Base-by-base conservation (phyloP, 2,329 filamentous ascomycete genomes). In the Ceratocystis papillata region DNA sequence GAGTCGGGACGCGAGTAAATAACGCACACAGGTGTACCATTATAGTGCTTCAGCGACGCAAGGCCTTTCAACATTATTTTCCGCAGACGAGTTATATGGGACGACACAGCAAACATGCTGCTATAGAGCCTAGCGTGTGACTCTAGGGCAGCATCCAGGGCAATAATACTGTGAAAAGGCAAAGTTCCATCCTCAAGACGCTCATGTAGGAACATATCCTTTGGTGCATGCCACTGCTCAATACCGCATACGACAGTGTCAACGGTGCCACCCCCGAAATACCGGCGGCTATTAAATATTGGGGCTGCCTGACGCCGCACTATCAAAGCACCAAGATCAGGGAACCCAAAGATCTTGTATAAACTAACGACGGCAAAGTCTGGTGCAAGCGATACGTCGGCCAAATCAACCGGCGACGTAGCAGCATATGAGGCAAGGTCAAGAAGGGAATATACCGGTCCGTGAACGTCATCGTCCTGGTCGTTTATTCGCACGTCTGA, bases 211-310 rank as follows among this genome's bases (percentile, higher is more conserved):
- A 65, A 68, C 30, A 48, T 30, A 7, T 48, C 74, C 59, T 77
- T 76, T 63, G 77, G 79, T 1, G 71, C 70, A 17, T 72, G 69
- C 28, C 71, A 70, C 25, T 73, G 70, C 37, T 69, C 76, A 70
- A 77, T 75, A 5, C 76, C 69, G 4, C 77, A 76, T 65, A 73
- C 71, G 2, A 71, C 67, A 60, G 73, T 73, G 80, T 85, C 82
- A 78, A 87, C 82, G 1, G 86, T 88, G 8, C 86, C 86, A 33
- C 86, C 86, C 22, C 85, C 86, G 71, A 89, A 88, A 71, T 87
- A 89, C 68, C 77, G 80, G 50, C 83, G 77, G 65, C 78, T 76
- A 63, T 77, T 79, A 55, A 82, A 78, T 64, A 84, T 78, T 68
- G 83, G 78, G 0, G 80, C 80, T 0, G 85, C 82, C 10, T 77